phyloP scores from a whole-genome alignment of 2,329 filamentous ascomycete species.

The Fusarium sp. region DNA sequence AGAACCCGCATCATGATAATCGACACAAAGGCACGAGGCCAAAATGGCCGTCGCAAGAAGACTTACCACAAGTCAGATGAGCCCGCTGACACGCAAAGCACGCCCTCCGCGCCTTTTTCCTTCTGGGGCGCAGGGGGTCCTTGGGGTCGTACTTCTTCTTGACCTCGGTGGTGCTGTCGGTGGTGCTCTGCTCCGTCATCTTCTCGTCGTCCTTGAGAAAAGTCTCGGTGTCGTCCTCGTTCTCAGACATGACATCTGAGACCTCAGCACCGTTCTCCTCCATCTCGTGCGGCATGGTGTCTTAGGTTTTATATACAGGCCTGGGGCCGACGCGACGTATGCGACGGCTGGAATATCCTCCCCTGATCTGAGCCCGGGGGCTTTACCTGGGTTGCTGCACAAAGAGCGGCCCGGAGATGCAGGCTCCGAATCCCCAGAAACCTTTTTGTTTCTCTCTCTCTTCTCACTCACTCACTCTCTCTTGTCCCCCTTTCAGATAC shows the following conservation, averaged over 20 bases:
- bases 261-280: slow-evolving; percentile 65
- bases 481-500: slow-evolving; percentile 43
- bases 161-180: slow-evolving; percentile 61
- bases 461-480: slow-evolving; percentile 6
- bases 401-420: slow-evolving; percentile 48
- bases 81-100: slow-evolving; percentile 98
- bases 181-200: slow-evolving; percentile 62
- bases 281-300: slow-evolving; percentile 67
- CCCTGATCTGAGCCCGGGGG: slow-evolving; percentile 39
- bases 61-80: slow-evolving; percentile 97
- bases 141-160: slow-evolving; percentile 85
- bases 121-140: slow-evolving; percentile 86
- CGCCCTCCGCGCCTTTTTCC: slow-evolving; percentile 95
- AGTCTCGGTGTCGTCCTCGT: slow-evolving; percentile 66
- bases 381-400: slow-evolving; percentile 34
- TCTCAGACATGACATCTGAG: slow-evolving; percentile 70
- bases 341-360: slow-evolving; percentile 36
- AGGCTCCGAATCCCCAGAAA: slow-evolving; percentile 45
- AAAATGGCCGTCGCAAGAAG: slow-evolving; percentile 20
- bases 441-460: slow-evolving; percentile 23
- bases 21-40: slow-evolving; percentile 4
- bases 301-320: slow-evolving; percentile 61
- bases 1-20: slow-evolving; percentile 5
- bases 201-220: slow-evolving; percentile 58
- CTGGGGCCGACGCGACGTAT: slow-evolving; percentile 29